These are phyloP conservation scores for Yamadazyma jaroonii DNA, from an alignment of 1,139 yeast genomes.

Conservation along the genomic window DNA sequence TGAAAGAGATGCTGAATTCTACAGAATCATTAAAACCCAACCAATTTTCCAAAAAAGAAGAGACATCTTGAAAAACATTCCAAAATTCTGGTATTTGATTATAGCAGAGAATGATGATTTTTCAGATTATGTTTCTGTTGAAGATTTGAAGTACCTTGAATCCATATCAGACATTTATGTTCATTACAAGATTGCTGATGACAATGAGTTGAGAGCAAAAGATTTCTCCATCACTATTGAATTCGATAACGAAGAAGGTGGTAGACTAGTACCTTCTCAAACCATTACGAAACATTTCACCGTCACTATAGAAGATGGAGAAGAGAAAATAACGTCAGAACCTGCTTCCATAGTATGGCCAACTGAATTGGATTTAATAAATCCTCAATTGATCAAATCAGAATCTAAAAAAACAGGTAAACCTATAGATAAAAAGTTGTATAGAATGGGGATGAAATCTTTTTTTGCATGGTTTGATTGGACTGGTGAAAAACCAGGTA, in stretches of 20 bases:
- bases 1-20: constrained; percentile 53
- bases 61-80: constrained; percentile 43
- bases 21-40: constrained; percentile 48
- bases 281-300: constrained; percentile 52
- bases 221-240: constrained; percentile 57
- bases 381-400: constrained; percentile 45
- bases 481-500: constrained; percentile 73
- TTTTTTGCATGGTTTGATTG: constrained; percentile 73
- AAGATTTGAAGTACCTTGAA: constrained; percentile 68
- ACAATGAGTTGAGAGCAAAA: constrained; percentile 31
- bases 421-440: constrained; percentile 57
- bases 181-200: constrained; percentile 40
- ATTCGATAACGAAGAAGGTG: constrained; percentile 30
- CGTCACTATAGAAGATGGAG: constrained; percentile 45
- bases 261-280: constrained; percentile 46
- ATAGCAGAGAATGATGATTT: constrained; percentile 75
- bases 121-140: constrained; percentile 63
- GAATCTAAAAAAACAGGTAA: constrained; percentile 24
- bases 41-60: constrained; percentile 52
- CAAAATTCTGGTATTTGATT: constrained; percentile 75
- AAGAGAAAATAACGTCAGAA: constrained; percentile 50
- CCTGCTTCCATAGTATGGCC: constrained; percentile 62
- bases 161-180: constrained; percentile 55
- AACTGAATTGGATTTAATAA: constrained; percentile 44
- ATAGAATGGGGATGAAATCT: constrained; percentile 69